Evolutionary conservation across 352 stramenopile species (phyloP).

Genomic region (Phytophthora hybrid): DNA sequence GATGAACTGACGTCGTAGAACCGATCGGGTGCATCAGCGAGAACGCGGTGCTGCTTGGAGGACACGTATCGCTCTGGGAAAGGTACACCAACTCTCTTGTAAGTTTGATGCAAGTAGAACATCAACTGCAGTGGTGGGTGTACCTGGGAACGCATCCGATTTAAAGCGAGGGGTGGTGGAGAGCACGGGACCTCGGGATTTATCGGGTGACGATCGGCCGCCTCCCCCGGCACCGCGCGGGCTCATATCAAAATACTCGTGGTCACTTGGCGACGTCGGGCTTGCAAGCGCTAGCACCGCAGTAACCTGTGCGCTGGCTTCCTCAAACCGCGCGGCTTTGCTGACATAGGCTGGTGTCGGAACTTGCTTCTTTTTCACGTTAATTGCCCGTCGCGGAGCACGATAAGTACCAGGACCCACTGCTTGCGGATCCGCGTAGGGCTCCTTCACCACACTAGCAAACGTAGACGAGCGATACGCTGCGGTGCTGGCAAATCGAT

Average conservation of each 20-base stretch:
- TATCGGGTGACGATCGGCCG: constrained; percentile 39
- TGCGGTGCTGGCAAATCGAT: constrained; percentile 70
- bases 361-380: constrained; percentile 70
- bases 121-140: neutral
- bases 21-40: constrained; percentile 63
- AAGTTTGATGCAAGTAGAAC: neutral
- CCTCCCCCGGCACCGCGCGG: constrained; percentile 22
- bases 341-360: constrained; percentile 65
- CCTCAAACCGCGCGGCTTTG: constrained; percentile 64
- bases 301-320: constrained; percentile 62
- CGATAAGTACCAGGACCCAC: constrained; percentile 73
- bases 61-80: constrained; percentile 71
- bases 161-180: constrained; percentile 79
- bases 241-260: constrained; percentile 25
- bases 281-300: constrained; percentile 44
- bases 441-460: constrained; percentile 77
- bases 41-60: constrained; percentile 65
- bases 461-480: constrained; percentile 76
- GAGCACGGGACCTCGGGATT: constrained; percentile 56
- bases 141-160: constrained; percentile 70
- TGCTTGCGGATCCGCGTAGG: constrained; percentile 63
- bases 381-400: constrained; percentile 61
- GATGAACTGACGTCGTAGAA: constrained; percentile 83
- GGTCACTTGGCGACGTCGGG: constrained; percentile 17
- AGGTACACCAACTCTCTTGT: neutral